Evolutionary conservation across 1,284 basidiomycete genomes (phyloP).

Genomic region (Athelia sp.): DNA sequence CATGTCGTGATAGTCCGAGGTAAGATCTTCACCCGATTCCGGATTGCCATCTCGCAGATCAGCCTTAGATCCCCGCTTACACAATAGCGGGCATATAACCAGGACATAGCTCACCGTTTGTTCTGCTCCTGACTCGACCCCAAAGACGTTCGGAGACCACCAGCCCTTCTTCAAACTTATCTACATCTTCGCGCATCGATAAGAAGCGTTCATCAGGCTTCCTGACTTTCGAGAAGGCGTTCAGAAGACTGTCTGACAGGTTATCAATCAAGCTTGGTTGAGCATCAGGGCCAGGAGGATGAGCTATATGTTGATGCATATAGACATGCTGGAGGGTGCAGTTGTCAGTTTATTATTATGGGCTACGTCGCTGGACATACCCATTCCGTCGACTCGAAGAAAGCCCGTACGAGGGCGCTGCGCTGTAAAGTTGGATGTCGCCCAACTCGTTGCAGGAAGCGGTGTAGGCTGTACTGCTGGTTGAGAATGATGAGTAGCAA

Average conservation of each 20-base stretch:
- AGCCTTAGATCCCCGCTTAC: slow-evolving; percentile 58
- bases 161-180: slow-evolving; percentile 93
- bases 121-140: slow-evolving; percentile 68
- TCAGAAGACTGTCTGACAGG: slow-evolving; percentile 91
- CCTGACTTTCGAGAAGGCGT: slow-evolving; percentile 90
- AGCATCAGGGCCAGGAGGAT: slow-evolving; percentile 79
- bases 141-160: slow-evolving; percentile 78
- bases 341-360: slow-evolving; percentile 2
- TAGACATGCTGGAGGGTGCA: slow-evolving; percentile 68
- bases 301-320: slow-evolving; percentile 90
- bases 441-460: slow-evolving; percentile 87
- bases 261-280: slow-evolving; percentile 86
- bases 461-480: slow-evolving; percentile 65
- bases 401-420: slow-evolving; percentile 83
- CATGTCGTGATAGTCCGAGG: slow-evolving; percentile 94
- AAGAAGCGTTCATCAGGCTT: slow-evolving; percentile 97
- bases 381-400: slow-evolving; percentile 98
- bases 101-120: slow-evolving; percentile 71
- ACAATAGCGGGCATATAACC: slow-evolving; percentile 16
- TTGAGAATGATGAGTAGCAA: slow-evolving; percentile 6
- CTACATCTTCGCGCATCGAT: slow-evolving; percentile 85
- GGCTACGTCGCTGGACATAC: slow-evolving; percentile 38
- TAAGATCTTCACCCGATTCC: slow-evolving; percentile 84
- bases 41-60: slow-evolving; percentile 69
- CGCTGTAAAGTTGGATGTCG: slow-evolving; percentile 95